Conservation (phyloP, 83 land plant species). For the Picea abies region DNA sequence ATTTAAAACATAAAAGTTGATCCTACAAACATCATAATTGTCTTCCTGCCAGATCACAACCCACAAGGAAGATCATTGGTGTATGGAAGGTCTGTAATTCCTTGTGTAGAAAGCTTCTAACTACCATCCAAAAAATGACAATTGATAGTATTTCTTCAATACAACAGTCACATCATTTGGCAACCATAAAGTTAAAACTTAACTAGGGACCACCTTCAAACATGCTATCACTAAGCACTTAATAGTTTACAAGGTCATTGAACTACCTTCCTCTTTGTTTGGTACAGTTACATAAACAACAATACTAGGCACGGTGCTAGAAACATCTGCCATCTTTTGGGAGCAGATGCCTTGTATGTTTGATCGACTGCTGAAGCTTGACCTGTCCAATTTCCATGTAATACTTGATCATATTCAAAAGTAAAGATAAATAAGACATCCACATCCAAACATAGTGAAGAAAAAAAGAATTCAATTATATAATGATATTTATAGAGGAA, state of each 20-base stretch:
- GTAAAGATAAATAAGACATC: background rate
- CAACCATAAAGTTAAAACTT: background rate
- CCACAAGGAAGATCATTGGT: background rate
- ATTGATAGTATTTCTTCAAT: background rate
- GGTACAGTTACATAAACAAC: slow-evolving; percentile 98
- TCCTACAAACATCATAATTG: background rate
- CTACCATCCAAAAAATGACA: background rate
- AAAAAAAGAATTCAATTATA: too few species aligned
- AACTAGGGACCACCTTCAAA: too few species aligned
- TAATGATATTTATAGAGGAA: too few species aligned
- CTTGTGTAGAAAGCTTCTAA: background rate
- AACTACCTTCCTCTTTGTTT: slow-evolving; percentile 83
- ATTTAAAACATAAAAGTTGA: background rate
- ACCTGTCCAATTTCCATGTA: slow-evolving; percentile 5
- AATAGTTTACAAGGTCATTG: background rate
- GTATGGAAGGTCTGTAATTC: background rate
- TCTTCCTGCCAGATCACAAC: background rate
- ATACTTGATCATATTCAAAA: slow-evolving; percentile 6
- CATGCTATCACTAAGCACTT: too few species aligned
- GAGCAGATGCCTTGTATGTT: background rate
- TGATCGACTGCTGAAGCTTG: background rate
- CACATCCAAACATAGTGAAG: background rate
- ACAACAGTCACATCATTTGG: background rate
- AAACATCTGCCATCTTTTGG: slow-evolving; percentile 8
- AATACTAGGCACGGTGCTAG: slow-evolving; percentile 59